These are phyloP conservation scores for Yarrowia keelungensis DNA, from an alignment of 805 yeast genomes.

Conservation along the genomic window DNA sequence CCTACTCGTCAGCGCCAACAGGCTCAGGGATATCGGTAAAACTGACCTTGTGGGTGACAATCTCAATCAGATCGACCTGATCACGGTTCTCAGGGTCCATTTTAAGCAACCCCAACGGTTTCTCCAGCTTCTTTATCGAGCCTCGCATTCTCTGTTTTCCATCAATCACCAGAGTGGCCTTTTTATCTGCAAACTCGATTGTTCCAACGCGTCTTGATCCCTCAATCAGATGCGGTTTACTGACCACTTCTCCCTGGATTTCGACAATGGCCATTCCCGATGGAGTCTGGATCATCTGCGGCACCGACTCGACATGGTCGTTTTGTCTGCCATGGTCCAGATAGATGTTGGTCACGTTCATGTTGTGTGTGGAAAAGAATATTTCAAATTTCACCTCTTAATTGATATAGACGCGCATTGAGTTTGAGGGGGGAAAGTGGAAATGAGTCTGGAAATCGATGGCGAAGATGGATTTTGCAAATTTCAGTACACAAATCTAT, in stretches of 20 bases:
- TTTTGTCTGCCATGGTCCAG: constrained; percentile 23
- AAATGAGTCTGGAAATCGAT: too few species aligned
- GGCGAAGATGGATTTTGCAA: too few species aligned
- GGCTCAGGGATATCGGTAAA: constrained; percentile 32
- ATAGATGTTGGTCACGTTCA: constrained; percentile 22
- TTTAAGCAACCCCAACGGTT: constrained; percentile 32
- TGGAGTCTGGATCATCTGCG: constrained; percentile 14
- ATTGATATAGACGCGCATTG: constrained; percentile 10
- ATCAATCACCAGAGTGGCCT: constrained; percentile 19
- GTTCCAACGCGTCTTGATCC: constrained; percentile 31
- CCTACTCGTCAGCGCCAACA: background rate
- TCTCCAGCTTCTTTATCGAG: constrained; percentile 31
- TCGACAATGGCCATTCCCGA: constrained; percentile 38
- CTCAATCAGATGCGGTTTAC: constrained; percentile 1
- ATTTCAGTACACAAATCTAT: too few species aligned
- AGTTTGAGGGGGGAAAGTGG: background rate
- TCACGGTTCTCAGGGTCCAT: constrained; percentile 8
- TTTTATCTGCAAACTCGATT: constrained; percentile 3
- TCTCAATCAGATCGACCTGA: constrained; percentile 23
- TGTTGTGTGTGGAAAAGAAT: background rate
- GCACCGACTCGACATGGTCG: constrained; percentile 20
- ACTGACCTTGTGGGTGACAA: constrained; percentile 27
- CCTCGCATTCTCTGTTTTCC: constrained; percentile 35
- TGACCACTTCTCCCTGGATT: constrained; percentile 37
- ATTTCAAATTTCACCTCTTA: background rate